These are phyloP conservation scores for Fusarium robinianum DNA, from an alignment of 2,329 filamentous ascomycete genomes.

Conservation along the genomic window DNA sequence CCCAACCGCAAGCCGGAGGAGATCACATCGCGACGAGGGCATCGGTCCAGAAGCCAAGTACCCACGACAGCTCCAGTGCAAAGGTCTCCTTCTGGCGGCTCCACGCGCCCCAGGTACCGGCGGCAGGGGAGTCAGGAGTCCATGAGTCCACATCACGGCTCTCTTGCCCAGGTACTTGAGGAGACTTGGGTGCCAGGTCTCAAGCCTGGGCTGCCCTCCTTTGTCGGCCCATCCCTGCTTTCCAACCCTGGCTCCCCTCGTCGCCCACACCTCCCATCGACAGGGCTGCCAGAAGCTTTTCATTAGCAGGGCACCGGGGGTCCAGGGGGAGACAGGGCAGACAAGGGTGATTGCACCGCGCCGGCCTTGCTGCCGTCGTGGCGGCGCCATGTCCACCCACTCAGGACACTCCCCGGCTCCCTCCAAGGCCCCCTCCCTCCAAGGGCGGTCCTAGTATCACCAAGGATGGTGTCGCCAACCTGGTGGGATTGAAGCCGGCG, in stretches of 20 bases:
- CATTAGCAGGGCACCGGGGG: conserved; percentile 29
- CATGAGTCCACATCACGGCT: conserved; percentile 6
- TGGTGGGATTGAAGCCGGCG: conserved; percentile 21
- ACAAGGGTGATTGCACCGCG: conserved; percentile 29
- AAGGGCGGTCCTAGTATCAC: conserved; percentile 15
- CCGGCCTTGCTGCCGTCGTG: conserved; percentile 38
- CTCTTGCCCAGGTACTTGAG: conserved; percentile 34
- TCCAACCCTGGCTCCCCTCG: conserved; percentile 25
- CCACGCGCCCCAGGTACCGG: conserved; percentile 16
- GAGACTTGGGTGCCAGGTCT: conserved; percentile 32
- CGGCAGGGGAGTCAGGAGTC: conserved; percentile 15
- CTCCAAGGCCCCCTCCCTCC: conserved; percentile 29
- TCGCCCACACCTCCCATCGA: conserved; percentile 22
- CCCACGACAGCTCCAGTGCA: conserved; percentile 16
- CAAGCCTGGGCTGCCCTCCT: conserved; percentile 26
- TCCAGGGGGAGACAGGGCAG: conserved; percentile 10
- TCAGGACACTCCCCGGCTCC: conserved; percentile 29
- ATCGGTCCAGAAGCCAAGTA: conserved; percentile 6
- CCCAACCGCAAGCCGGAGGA: conserved; percentile 29
- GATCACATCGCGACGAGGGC: conserved; percentile 27
- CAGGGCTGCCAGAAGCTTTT: conserved; percentile 37
- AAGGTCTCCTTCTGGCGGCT: conserved; percentile 23
- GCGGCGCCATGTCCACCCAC: conserved; percentile 35
- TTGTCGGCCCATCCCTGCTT: conserved; percentile 29
- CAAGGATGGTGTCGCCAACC: conserved; percentile 28